phyloP scores from a whole-genome alignment of 179 eudicot species.

The Silene coronaria region DNA sequence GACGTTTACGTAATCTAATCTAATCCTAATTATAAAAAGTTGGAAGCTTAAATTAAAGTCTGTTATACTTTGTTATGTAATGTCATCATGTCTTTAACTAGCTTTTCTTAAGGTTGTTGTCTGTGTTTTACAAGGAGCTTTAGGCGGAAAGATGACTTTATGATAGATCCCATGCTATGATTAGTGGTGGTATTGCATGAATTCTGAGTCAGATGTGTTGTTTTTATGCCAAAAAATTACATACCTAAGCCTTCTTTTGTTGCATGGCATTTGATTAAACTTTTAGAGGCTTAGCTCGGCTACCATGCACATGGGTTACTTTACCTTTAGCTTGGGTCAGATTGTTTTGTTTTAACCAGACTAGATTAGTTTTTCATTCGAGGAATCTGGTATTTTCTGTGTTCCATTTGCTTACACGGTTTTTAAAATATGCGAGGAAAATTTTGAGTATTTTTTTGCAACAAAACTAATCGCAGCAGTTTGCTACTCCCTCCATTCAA shows the following conservation, averaged over 20 bases:
- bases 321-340: conserved; percentile 10
- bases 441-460: too few relatives aligned
- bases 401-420: too few relatives aligned
- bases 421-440: too few relatives aligned
- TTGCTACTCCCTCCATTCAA: too few relatives aligned
- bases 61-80: conserved; percentile 10
- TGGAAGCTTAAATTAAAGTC: neutral
- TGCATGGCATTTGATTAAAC: too few relatives aligned
- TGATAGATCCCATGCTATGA: conserved; percentile 23
- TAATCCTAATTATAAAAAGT: conserved; percentile 11
- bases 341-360: neutral
- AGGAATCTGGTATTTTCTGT: neutral
- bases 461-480: too few relatives aligned
- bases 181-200: conserved; percentile 18
- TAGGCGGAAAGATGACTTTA: conserved; percentile 25
- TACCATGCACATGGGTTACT: conserved; percentile 25
- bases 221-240: conserved; percentile 5
- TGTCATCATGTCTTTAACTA: conserved; percentile 17
- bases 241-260: neutral
- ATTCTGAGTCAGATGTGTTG: conserved; percentile 26
- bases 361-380: conserved; percentile 9
- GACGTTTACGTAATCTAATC: conserved; percentile 19
- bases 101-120: conserved; percentile 19
- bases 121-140: conserved; percentile 18
- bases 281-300: conserved; percentile 11